phyloP scores from a whole-genome alignment of 2,329 filamentous ascomycete species.

The Ophiocordyceps unilateralis region DNA sequence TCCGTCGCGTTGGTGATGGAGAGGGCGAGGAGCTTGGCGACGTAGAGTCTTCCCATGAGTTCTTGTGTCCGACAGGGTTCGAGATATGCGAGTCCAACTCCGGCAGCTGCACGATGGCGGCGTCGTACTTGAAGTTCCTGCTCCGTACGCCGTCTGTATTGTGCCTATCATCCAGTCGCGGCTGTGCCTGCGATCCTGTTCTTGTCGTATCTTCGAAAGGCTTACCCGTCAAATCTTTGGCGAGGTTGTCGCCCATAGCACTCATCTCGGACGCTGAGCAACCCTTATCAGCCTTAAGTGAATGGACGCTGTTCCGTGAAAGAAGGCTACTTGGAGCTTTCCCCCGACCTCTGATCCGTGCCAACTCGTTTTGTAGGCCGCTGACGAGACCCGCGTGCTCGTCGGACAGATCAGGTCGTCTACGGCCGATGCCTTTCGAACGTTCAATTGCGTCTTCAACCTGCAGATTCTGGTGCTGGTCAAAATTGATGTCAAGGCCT shows the following conservation, averaged over 20 bases:
- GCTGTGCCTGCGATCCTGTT: not conserved
- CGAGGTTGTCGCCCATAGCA: constrained; percentile 34
- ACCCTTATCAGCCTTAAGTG: not conserved
- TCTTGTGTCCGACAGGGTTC: not conserved
- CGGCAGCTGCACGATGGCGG: too few species aligned
- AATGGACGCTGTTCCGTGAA: not conserved
- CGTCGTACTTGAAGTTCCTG: not conserved
- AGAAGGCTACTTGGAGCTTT: constrained; percentile 7
- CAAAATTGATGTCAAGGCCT: constrained; percentile 37
- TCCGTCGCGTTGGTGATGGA: not conserved
- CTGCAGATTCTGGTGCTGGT: constrained; percentile 30
- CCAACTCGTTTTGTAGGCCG: constrained; percentile 23
- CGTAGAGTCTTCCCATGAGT: not conserved
- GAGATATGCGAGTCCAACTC: constrained; percentile 1
- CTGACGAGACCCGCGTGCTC: constrained; percentile 28
- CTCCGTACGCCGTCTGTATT: not conserved
- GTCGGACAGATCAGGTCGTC: constrained; percentile 11
- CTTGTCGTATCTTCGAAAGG: not conserved
- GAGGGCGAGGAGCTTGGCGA: not conserved
- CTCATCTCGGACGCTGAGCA: constrained; percentile 29
- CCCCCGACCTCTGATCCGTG: constrained; percentile 8
- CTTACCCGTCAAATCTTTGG: not conserved
- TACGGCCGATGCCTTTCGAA: constrained; percentile 9
- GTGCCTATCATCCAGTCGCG: not conserved
- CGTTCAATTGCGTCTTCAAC: constrained; percentile 15